Conservation (phyloP, 1,139 yeast species). For the Zygosaccharomyces sapae region DNA sequence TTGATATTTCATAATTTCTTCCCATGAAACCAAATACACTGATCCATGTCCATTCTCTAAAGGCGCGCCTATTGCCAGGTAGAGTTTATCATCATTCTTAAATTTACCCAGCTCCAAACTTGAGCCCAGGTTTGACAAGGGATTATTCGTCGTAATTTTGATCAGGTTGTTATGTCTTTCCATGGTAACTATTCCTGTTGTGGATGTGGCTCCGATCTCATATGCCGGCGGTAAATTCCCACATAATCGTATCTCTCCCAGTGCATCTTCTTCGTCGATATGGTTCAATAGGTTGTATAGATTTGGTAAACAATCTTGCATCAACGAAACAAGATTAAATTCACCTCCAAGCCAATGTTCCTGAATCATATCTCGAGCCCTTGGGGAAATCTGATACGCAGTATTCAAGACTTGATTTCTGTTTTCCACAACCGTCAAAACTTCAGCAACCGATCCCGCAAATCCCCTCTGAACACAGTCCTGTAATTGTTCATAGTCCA, state of each 20-base stretch:
- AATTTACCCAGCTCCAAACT: conserved; percentile 42
- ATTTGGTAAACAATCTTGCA: conserved; percentile 18
- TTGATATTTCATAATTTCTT: conserved; percentile 9
- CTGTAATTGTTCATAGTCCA: conserved; percentile 28
- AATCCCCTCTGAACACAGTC: conserved; percentile 51
- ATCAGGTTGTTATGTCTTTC: not conserved
- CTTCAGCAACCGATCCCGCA: conserved; percentile 36
- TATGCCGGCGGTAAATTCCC: conserved; percentile 20
- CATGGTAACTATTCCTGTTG: not conserved
- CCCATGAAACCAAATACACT: conserved; percentile 41
- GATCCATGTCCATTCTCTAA: conserved; percentile 42
- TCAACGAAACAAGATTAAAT: conserved; percentile 18
- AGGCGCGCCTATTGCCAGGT: conserved; percentile 49
- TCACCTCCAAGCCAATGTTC: conserved; percentile 29
- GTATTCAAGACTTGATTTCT: conserved; percentile 15
- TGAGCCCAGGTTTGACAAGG: conserved; percentile 44
- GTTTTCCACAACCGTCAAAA: conserved; percentile 15
- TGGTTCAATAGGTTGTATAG: conserved; percentile 15
- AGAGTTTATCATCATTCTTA: conserved; percentile 34
- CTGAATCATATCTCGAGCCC: conserved; percentile 22
- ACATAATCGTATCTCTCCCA: conserved; percentile 13
- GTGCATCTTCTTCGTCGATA: not conserved
- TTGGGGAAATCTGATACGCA: conserved; percentile 20
- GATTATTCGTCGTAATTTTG: conserved; percentile 30
- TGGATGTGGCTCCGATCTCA: not conserved